phyloP scores from a whole-genome alignment of 352 stramenopile genomes.

The Discostella stelligera region DNA sequence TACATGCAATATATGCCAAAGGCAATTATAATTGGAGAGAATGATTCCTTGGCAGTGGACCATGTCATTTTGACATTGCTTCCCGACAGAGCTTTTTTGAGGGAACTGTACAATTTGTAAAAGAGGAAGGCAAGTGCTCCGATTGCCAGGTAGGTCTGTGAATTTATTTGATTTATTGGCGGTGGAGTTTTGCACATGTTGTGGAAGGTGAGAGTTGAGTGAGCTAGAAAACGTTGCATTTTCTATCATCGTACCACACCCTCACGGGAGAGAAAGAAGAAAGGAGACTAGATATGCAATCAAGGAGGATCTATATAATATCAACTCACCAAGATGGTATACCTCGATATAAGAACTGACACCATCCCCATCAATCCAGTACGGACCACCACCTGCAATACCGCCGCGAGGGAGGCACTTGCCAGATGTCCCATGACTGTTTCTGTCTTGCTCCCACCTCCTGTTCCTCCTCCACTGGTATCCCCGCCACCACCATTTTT shows the following conservation, averaged over 20 bases:
- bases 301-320: background rate
- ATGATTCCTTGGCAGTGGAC: conserved; percentile 35
- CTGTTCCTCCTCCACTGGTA: background rate
- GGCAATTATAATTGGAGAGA: conserved; percentile 61
- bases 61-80: conserved; percentile 9
- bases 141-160: conserved; percentile 52
- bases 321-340: conserved; percentile 53
- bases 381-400: conserved; percentile 71
- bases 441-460: conserved; percentile 33
- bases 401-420: conserved; percentile 50
- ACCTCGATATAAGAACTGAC: conserved; percentile 61
- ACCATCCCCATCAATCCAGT: conserved; percentile 68
- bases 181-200: background rate
- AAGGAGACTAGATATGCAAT: too few relatives aligned
- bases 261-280: too few relatives aligned
- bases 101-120: conserved; percentile 50
- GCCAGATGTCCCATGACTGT: conserved; percentile 72
- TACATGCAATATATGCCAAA: conserved; percentile 73
- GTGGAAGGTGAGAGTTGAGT: background rate
- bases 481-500: background rate
- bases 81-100: conserved; percentile 6
- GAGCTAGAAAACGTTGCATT: background rate
- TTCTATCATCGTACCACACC: background rate
- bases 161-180: conserved; percentile 3
- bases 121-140: conserved; percentile 62